These are phyloP conservation scores for Xylariaceae sp. DNA, from an alignment of 2,329 filamentous ascomycete species.

Conservation along the genomic window DNA sequence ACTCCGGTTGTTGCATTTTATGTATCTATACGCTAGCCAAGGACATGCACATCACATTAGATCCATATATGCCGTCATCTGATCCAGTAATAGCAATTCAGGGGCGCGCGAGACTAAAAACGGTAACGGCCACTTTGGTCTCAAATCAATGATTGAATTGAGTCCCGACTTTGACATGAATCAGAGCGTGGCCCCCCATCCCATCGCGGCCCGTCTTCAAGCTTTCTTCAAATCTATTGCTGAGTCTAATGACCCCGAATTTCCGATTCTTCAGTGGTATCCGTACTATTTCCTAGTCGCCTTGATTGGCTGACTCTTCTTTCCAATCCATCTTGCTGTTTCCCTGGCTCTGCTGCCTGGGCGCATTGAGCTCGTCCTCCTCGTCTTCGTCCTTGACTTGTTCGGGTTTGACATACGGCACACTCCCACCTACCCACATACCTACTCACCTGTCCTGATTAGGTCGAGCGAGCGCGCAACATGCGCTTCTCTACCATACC, in stretches of 20 bases:
- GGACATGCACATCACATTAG: too few relatives aligned
- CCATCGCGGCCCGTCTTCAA: too few relatives aligned
- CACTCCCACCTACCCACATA: not conserved
- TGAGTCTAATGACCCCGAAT: slow-evolving; percentile 17
- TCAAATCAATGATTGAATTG: too few relatives aligned
- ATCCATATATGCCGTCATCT: too few relatives aligned
- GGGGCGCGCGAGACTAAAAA: too few relatives aligned
- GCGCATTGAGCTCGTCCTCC: slow-evolving; percentile 14
- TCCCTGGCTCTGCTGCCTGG: not conserved
- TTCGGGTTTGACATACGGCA: not conserved
- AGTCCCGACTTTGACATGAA: too few relatives aligned
- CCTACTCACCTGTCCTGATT: not conserved
- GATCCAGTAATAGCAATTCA: too few relatives aligned
- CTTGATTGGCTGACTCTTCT: slow-evolving; percentile 20
- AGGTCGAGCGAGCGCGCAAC: slow-evolving; percentile 4
- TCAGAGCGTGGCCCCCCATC: too few relatives aligned
- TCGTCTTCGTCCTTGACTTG: not conserved
- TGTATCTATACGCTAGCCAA: too few relatives aligned
- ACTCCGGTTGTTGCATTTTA: too few relatives aligned
- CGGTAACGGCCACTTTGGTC: too few relatives aligned
- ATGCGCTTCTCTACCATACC: slow-evolving; percentile 39
- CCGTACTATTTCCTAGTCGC: slow-evolving; percentile 14
- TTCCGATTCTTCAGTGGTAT: slow-evolving; percentile 5
- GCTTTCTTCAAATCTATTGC: slow-evolving; percentile 6
- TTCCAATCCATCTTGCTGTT: slow-evolving; percentile 8